Evolutionary conservation across 73 alveolate species (phyloP).

Genomic region (Symbiodinium pilosum): DNA sequence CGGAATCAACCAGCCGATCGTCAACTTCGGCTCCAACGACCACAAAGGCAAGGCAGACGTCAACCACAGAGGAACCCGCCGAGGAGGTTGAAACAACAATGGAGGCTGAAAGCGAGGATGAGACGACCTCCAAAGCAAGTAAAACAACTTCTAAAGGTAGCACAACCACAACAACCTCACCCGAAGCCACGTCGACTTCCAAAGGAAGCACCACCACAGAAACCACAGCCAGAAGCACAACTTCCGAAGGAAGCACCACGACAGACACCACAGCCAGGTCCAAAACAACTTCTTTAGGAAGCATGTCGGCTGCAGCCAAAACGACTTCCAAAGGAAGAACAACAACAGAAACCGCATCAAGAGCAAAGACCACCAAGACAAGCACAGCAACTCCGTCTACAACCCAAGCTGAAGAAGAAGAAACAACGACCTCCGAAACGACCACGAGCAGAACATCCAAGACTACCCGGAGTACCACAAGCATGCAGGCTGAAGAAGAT

Average conservation of each 20-base stretch:
- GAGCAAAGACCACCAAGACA: neutral
- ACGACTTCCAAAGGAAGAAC: neutral
- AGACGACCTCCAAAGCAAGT: neutral
- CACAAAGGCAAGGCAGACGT: neutral
- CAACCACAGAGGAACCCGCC: neutral
- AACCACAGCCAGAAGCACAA: neutral
- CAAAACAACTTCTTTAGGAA: neutral
- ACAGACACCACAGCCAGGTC: neutral
- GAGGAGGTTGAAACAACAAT: neutral
- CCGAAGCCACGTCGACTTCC: neutral
- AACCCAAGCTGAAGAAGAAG: neutral
- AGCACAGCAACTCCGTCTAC: no score
- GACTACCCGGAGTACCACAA: neutral
- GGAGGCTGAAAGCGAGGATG: neutral
- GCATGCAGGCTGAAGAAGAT: neutral
- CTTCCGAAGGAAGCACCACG: neutral
- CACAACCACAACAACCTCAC: no score
- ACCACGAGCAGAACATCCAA: neutral
- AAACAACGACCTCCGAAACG: neutral
- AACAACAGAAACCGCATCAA: neutral
- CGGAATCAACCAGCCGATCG: neutral
- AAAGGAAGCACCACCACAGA: neutral
- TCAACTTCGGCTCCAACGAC: neutral
- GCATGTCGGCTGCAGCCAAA: neutral
- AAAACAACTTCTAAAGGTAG: no score